These are phyloP conservation scores for Colletotrichum sp. DNA, from an alignment of 2,329 filamentous ascomycete genomes.

Conservation along the genomic window DNA sequence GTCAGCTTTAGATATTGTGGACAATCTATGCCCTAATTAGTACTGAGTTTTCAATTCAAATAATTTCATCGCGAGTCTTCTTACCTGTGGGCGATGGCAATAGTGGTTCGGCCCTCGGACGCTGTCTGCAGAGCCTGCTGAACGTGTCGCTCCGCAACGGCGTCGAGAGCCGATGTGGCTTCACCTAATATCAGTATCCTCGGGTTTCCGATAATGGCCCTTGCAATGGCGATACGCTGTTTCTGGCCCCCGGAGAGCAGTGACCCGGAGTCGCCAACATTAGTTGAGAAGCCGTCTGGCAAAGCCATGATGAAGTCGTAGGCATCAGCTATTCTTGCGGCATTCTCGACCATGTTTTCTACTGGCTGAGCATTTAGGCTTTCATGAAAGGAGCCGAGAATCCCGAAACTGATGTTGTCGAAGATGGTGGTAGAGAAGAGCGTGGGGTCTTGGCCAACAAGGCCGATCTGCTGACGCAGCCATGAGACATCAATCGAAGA, in stretches of 20 bases:
- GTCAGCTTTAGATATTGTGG: conserved; percentile 91
- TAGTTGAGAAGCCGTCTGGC: conserved; percentile 89
- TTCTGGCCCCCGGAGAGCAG: conserved; percentile 94
- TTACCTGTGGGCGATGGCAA: conserved; percentile 83
- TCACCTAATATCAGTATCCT: conserved; percentile 94
- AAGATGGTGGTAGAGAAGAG: conserved; percentile 90
- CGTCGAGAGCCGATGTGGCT: conserved; percentile 91
- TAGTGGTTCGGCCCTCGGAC: conserved; percentile 86
- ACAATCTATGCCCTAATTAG: conserved; percentile 56
- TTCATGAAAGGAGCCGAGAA: conserved; percentile 84
- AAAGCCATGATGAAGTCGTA: conserved; percentile 86
- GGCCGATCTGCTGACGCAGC: conserved; percentile 88
- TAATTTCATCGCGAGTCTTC: too few species aligned
- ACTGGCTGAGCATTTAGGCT: conserved; percentile 69
- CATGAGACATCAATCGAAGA: conserved; percentile 83
- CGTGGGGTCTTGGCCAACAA: conserved; percentile 92
- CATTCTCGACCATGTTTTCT: conserved; percentile 73
- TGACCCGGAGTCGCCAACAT: conserved; percentile 93
- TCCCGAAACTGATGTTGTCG: conserved; percentile 86
- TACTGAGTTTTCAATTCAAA: too few species aligned
- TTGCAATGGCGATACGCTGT: conserved; percentile 93
- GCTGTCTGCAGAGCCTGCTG: conserved; percentile 91
- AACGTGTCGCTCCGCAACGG: conserved; percentile 91
- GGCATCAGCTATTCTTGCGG: conserved; percentile 89
- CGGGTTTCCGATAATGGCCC: conserved; percentile 90